Evolutionary conservation across 495 filamentous ascomycete species (phyloP).

Genomic region (Penicillium lagena): DNA sequence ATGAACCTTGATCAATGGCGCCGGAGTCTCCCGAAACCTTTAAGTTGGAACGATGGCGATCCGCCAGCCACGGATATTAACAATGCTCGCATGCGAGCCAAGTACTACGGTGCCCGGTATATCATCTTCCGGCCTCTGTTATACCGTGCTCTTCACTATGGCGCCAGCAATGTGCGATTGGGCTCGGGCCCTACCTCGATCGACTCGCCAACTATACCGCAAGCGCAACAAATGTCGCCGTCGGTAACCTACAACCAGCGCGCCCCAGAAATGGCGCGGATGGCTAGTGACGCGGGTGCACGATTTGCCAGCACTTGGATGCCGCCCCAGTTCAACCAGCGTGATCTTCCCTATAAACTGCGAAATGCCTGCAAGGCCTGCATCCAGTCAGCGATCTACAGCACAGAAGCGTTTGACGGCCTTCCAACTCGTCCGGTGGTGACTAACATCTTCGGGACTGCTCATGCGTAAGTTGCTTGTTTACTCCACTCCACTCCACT

Average conservation of each 20-base stretch:
- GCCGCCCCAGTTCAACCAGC: slow-evolving; percentile 9
- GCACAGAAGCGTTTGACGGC: slow-evolving; percentile 81
- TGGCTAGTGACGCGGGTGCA: slow-evolving; percentile 30
- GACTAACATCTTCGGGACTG: slow-evolving; percentile 92
- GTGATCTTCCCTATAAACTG: slow-evolving; percentile 36
- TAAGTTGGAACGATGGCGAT: slow-evolving; percentile 64
- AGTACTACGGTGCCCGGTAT: slow-evolving; percentile 88
- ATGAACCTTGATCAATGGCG: slow-evolving; percentile 48
- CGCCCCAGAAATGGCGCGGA: slow-evolving; percentile 24
- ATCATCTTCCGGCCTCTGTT: slow-evolving; percentile 85
- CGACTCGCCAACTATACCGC: slow-evolving; percentile 28
- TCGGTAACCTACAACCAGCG: slow-evolving; percentile 17
- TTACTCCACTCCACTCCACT: not conserved
- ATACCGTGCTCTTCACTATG: slow-evolving; percentile 53
- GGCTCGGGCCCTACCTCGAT: slow-evolving; percentile 14
- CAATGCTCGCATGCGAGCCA: slow-evolving; percentile 77
- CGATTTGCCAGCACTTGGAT: slow-evolving; percentile 6
- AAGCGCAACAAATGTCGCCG: slow-evolving; percentile 27
- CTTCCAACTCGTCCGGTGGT: slow-evolving; percentile 64
- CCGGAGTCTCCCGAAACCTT: slow-evolving; percentile 31
- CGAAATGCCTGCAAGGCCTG: slow-evolving; percentile 46
- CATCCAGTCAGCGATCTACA: slow-evolving; percentile 72
- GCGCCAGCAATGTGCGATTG: slow-evolving; percentile 19
- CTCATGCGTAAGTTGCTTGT: slow-evolving; percentile 76
- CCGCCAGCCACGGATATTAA: slow-evolving; percentile 71